Evolutionary conservation across 2,329 filamentous ascomycete species (phyloP), one percentile per base, ranked within the genome.

Genomic region (Macrophomina tecta): DNA sequence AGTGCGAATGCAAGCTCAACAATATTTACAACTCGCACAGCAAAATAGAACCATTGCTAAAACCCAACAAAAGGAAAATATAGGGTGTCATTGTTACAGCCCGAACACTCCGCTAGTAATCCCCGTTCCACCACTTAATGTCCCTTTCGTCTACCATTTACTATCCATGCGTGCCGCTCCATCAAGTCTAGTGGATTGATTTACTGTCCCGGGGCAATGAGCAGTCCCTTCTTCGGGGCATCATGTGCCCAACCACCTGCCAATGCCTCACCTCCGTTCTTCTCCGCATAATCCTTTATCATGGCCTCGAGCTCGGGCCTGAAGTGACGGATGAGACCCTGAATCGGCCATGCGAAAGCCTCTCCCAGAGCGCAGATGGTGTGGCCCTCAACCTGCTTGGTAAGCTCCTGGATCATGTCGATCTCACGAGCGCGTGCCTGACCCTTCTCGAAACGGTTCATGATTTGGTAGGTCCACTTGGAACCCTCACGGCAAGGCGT

Each of bases 381-480:
- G 85, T 99, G 95, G 11, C 95, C 95, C 84, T 99, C 95, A 69
- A 99, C 95, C 83, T 99, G 95, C 87, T 99, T 99, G 70, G 95
- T 99, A 73, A 99, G 84, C 85, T 99, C 95, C 84, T 97, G 95
- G 72, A 99, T 87, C 95, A 99, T 99, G 80, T 99, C 95, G 79
- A 99, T 99, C 83, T 99, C 95, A 69, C 95, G 87, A 80, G 90
- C 89, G 69, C 92, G 89, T 68, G 92, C 95, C 81, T 92, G 89
- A 68, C 95, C 95, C 80, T 91, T 91, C 85, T 97, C 93, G 74
- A 99, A 97, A 67, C 95, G 91, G 81, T 91, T 85, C 95, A 99
- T 98, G 81, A 99, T 98, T 85, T 99, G 94, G 82, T 97, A 91
- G 11, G 94, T 97, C 95, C 95, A 99, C 85, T 97, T 97, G 85